Evolutionary conservation across 306 rosid species (phyloP).

Genomic region (Ochetophila trinervis): DNA sequence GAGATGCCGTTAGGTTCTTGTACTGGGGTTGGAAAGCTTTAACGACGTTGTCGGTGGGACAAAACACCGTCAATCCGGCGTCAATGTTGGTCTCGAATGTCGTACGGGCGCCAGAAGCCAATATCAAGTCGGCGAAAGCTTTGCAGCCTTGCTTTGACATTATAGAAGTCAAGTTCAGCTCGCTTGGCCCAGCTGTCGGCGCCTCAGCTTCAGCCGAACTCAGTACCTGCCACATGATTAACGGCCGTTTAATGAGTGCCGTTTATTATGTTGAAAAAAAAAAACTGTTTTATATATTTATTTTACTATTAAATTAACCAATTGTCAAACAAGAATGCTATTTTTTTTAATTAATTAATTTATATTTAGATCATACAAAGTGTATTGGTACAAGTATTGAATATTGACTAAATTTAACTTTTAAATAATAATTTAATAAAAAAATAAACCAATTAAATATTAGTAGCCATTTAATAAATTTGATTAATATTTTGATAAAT

Average conservation of each 20-base stretch:
- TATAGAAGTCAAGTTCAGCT: slow-evolving; percentile 52
- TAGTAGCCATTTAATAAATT: too few relatives aligned
- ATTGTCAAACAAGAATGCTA: too few relatives aligned
- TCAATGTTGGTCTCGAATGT: slow-evolving; percentile 56
- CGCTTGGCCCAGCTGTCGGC: slow-evolving; percentile 64
- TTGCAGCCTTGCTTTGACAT: slow-evolving; percentile 85
- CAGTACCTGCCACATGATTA: slow-evolving; percentile 28
- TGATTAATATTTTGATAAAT: too few relatives aligned
- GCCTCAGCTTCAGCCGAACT: slow-evolving; percentile 96
- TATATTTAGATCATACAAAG: too few relatives aligned
- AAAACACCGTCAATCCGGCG: slow-evolving; percentile 86
- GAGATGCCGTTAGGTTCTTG: slow-evolving; percentile 62
- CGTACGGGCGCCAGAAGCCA: slow-evolving; percentile 48
- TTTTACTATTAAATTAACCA: too few relatives aligned
- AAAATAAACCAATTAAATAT: too few relatives aligned
- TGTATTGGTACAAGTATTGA: too few relatives aligned
- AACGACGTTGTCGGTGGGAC: slow-evolving; percentile 63
- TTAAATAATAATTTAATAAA: too few relatives aligned
- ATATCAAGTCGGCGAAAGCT: slow-evolving; percentile 60
- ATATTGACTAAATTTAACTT: too few relatives aligned
- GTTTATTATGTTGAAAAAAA: too few relatives aligned
- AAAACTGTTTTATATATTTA: too few relatives aligned
- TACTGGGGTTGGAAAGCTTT: slow-evolving; percentile 55
- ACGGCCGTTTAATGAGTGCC: neutral
- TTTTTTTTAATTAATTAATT: too few relatives aligned